phyloP scores from a whole-genome alignment of 495 filamentous ascomycete species.

The Peziza echinospora region DNA sequence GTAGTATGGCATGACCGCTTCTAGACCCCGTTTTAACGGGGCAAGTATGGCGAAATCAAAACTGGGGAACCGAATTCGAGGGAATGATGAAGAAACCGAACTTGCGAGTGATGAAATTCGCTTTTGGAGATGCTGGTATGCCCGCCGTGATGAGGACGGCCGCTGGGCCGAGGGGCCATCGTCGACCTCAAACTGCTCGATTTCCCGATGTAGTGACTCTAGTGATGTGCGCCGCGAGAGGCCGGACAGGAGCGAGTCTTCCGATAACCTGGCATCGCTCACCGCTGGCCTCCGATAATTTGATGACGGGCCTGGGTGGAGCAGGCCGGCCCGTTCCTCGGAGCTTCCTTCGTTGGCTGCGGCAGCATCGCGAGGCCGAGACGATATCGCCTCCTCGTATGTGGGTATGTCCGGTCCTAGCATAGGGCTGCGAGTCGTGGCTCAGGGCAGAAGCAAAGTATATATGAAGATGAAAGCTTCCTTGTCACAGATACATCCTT shows the following conservation, averaged over 20 bases:
- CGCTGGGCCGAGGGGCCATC: neutral
- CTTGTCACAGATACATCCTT: too few relatives aligned
- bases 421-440: too few relatives aligned
- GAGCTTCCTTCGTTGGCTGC: neutral
- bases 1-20: neutral
- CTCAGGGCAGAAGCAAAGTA: too few relatives aligned
- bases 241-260: neutral
- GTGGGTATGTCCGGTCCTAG: neutral
- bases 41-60: neutral
- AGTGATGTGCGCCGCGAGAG: neutral
- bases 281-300: neutral
- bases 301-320: neutral
- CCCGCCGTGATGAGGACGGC: neutral
- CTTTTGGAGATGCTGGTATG: neutral
- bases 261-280: neutral
- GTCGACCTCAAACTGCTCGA: neutral
- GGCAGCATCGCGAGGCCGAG: neutral
- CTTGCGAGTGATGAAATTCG: neutral
- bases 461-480: too few relatives aligned
- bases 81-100: neutral
- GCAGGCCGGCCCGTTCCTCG: neutral
- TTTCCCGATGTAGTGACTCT: neutral
- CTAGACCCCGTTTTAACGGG: neutral
- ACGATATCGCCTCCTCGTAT: neutral
- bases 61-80: neutral